Evolutionary conservation across 2,329 filamentous ascomycete species (phyloP).

Genomic region (Ilyonectria robusta): DNA sequence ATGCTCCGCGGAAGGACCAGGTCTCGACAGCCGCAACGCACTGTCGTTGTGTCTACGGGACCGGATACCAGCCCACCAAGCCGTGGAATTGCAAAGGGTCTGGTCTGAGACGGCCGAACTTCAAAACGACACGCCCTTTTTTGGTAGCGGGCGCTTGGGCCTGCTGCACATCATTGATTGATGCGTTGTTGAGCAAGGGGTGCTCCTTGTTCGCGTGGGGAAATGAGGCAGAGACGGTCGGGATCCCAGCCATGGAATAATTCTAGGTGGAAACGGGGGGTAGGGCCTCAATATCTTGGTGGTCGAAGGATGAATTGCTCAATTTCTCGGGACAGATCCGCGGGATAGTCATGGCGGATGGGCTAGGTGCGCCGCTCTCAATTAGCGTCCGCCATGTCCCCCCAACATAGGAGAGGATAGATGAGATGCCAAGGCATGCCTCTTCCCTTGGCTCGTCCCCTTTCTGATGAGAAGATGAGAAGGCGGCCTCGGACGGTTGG

Average conservation of each 20-base stretch:
- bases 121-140: conserved; percentile 36
- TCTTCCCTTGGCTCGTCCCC: neutral
- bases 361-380: conserved; percentile 31
- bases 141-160: conserved; percentile 42
- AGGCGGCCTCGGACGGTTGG: neutral
- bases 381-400: conserved; percentile 37
- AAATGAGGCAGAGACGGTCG: conserved; percentile 34
- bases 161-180: conserved; percentile 48
- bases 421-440: conserved; percentile 17
- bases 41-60: neutral
- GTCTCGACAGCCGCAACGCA: conserved; percentile 17
- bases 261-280: neutral
- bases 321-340: conserved; percentile 39
- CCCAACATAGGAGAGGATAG: conserved; percentile 26
- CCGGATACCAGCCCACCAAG: conserved; percentile 24
- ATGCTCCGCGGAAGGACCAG: conserved; percentile 27
- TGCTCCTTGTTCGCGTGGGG: conserved; percentile 37
- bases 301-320: conserved; percentile 18
- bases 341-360: conserved; percentile 33
- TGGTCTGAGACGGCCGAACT: conserved; percentile 29
- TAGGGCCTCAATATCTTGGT: neutral
- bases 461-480: conserved; percentile 3
- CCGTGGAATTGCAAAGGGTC: conserved; percentile 35
- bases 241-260: conserved; percentile 17
- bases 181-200: conserved; percentile 37